phyloP scores from a whole-genome alignment of 2,329 filamentous ascomycete genomes.

The Cladorrhinum sp. region DNA sequence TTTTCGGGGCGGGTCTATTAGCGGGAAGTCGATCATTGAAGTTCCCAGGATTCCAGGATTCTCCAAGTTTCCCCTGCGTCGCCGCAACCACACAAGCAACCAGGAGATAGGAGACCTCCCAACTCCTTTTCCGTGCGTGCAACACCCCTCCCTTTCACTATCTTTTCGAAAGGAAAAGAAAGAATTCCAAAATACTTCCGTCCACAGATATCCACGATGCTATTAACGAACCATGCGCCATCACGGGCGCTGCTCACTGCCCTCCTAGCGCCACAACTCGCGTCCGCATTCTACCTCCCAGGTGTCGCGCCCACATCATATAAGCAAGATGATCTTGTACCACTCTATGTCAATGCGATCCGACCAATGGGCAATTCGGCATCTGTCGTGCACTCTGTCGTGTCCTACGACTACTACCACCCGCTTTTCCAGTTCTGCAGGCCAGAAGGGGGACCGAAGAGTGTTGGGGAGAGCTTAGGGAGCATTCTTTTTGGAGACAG shows the following conservation, averaged over 20 bases:
- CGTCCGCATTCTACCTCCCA: conserved; percentile 87
- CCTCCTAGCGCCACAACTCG: conserved; percentile 52
- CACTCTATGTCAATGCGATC: conserved; percentile 88
- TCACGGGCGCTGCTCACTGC: conserved; percentile 49
- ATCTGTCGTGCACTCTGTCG: conserved; percentile 81
- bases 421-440: conserved; percentile 83
- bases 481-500: conserved; percentile 97
- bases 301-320: conserved; percentile 95
- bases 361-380: conserved; percentile 78
- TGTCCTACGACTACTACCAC: conserved; percentile 96
- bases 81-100: too few species aligned
- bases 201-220: conserved; percentile 38
- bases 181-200: neutral
- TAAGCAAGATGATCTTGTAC: conserved; percentile 72
- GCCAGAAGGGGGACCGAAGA: conserved; percentile 71
- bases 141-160: neutral
- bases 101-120: neutral
- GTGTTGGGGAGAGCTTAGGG: conserved; percentile 83
- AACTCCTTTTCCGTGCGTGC: neutral
- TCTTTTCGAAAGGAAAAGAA: neutral
- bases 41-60: neutral
- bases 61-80: neutral
- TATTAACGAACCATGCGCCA: conserved; percentile 43
- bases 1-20: conserved; percentile 13
- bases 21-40: neutral